Conservation (phyloP, 805 yeast species). For the Kazachstania taianensis region DNA sequence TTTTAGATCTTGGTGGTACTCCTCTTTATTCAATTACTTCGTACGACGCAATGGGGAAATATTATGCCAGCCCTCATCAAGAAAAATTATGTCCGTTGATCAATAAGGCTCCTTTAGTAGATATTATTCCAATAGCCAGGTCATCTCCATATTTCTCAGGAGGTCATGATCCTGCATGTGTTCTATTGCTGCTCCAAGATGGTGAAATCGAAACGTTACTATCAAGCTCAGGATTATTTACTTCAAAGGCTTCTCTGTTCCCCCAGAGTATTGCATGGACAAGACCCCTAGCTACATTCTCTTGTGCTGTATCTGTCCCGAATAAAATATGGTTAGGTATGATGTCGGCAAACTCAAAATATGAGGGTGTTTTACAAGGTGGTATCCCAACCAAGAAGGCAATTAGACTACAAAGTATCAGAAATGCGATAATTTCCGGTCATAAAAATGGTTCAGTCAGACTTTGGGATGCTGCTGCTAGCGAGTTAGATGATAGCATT, state of each 20-base stretch:
- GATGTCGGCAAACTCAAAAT: slow-evolving; percentile 31
- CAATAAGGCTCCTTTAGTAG: slow-evolving; percentile 34
- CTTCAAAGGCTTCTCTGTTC: slow-evolving; percentile 47
- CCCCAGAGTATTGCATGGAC: slow-evolving; percentile 78
- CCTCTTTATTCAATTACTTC: slow-evolving; percentile 74
- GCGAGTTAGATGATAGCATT: slow-evolving; percentile 51
- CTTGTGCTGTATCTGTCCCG: slow-evolving; percentile 47
- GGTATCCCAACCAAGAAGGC: slow-evolving; percentile 58
- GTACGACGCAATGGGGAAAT: slow-evolving; percentile 70
- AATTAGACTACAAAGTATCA: slow-evolving; percentile 38
- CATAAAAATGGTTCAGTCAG: slow-evolving; percentile 79
- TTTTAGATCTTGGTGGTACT: slow-evolving; percentile 70
- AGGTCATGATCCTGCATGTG: slow-evolving; percentile 60
- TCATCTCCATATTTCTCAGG: slow-evolving; percentile 73
- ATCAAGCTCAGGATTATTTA: slow-evolving; percentile 45
- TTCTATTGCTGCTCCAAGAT: slow-evolving; percentile 48
- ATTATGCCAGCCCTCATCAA: slow-evolving; percentile 51
- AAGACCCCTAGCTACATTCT: slow-evolving; percentile 56
- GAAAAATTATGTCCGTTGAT: slow-evolving; percentile 49
- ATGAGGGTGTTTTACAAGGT: slow-evolving; percentile 53
- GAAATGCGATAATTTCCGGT: slow-evolving; percentile 68
- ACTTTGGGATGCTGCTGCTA: slow-evolving; percentile 73
- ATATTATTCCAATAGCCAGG: slow-evolving; percentile 45
- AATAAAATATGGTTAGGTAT: slow-evolving; percentile 72
- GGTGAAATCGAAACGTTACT: slow-evolving; percentile 57